Conservation (phyloP, 495 filamentous ascomycete species). For the Neurospora sp. region DNA sequence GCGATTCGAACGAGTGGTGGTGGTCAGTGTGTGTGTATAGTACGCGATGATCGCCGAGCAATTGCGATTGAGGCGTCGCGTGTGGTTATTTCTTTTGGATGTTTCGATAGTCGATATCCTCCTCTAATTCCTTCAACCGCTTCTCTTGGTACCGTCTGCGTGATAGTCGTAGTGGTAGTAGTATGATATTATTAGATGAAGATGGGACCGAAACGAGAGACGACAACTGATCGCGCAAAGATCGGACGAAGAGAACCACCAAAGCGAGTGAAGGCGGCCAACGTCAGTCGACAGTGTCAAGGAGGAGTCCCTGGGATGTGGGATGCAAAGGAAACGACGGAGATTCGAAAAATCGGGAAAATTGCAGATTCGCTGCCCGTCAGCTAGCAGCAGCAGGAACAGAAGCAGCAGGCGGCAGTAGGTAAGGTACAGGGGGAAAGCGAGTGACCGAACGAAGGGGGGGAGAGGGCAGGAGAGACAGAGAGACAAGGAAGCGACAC, state of each 20-base stretch:
- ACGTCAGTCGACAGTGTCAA: not conserved
- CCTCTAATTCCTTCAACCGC: not conserved
- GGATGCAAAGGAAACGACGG: not conserved
- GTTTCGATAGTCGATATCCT: not conserved
- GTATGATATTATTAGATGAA: not conserved
- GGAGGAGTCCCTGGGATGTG: not conserved
- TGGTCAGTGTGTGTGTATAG: not conserved
- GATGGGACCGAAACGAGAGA: not conserved
- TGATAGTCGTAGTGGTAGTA: not conserved
- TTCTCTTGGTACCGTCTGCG: not conserved
- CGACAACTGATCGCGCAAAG: constrained; percentile 11
- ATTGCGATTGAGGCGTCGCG: not conserved
- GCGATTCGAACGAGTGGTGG: constrained; percentile 7
- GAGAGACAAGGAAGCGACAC: not conserved
- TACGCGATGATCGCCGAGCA: not conserved
- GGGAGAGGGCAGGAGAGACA: not conserved
- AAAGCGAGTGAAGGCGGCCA: constrained; percentile 40
- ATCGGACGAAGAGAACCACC: constrained; percentile 32
- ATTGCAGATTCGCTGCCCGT: not conserved
- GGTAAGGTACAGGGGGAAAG: not conserved
- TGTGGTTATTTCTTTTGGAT: not conserved
- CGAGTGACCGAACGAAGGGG: not conserved
- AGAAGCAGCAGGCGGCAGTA: not conserved
- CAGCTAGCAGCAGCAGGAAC: not conserved
- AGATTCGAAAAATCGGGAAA: not conserved